These are phyloP conservation scores for Candida pini DNA, from an alignment of 805 yeast species.

Conservation along the genomic window DNA sequence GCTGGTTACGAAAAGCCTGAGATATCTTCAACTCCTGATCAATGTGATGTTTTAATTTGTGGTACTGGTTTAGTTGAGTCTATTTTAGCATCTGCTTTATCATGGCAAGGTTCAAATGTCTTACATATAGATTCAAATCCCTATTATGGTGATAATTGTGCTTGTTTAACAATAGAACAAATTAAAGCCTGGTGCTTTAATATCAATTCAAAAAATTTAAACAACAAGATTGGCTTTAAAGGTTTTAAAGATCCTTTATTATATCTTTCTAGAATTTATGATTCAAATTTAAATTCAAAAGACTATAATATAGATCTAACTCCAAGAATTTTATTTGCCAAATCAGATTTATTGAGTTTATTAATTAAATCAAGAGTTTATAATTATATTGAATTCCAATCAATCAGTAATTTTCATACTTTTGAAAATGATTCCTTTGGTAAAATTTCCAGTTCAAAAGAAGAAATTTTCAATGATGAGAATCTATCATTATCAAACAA, in stretches of 20 bases:
- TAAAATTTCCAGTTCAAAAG: slow-evolving; percentile 78
- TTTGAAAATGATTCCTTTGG: slow-evolving; percentile 88
- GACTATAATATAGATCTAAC: slow-evolving; percentile 85
- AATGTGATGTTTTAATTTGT: slow-evolving; percentile 82
- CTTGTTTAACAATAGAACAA: slow-evolving; percentile 85
- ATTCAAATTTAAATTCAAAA: slow-evolving; percentile 49
- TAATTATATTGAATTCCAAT: slow-evolving; percentile 87
- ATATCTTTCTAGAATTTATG: slow-evolving; percentile 72
- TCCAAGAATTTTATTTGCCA: slow-evolving; percentile 85
- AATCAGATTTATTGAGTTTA: slow-evolving; percentile 77
- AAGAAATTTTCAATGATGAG: slow-evolving; percentile 90
- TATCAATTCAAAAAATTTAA: slow-evolving; percentile 47
- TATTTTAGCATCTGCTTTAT: slow-evolving; percentile 84
- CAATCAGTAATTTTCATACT: slow-evolving; percentile 85
- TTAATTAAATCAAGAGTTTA: slow-evolving; percentile 82
- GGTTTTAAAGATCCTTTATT: slow-evolving; percentile 58
- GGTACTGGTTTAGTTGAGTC: slow-evolving; percentile 93
- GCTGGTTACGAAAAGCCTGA: slow-evolving; percentile 76
- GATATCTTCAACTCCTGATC: slow-evolving; percentile 55
- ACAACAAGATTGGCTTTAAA: slow-evolving; percentile 30
- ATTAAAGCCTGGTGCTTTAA: slow-evolving; percentile 74
- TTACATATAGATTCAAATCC: slow-evolving; percentile 81
- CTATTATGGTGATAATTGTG: slow-evolving; percentile 84
- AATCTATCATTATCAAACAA: slow-evolving; percentile 68
- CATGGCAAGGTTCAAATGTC: slow-evolving; percentile 98